Evolutionary conservation across 2,329 filamentous ascomycete species (phyloP).

Genomic region (Colletotrichum musicola): DNA sequence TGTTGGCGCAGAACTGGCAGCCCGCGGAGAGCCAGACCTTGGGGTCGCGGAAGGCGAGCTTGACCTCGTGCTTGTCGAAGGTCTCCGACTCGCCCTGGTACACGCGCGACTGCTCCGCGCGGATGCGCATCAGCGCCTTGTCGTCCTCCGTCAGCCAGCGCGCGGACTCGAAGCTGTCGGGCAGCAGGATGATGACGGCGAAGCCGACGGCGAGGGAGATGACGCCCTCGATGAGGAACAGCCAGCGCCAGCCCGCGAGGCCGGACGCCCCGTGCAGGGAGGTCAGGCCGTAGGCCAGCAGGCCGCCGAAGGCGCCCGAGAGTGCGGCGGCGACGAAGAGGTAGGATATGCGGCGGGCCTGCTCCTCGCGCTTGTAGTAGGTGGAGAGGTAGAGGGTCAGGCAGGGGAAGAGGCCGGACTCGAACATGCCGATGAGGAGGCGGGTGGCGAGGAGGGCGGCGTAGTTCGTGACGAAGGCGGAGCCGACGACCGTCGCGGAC

Average conservation of each 20-base stretch:
- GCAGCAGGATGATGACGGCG: constrained; percentile 48
- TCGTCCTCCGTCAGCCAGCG: constrained; percentile 63
- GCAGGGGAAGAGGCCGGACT: constrained; percentile 63
- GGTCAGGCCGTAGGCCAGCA: constrained; percentile 61
- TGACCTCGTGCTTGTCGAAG: constrained; percentile 64
- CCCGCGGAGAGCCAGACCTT: constrained; percentile 63
- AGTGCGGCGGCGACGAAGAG: constrained; percentile 61
- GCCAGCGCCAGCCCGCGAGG: constrained; percentile 62
- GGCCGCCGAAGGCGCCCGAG: constrained; percentile 53
- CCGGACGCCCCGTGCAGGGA: constrained; percentile 50
- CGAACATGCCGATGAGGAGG: constrained; percentile 60
- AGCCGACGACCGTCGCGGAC: constrained; percentile 61
- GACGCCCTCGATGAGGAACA: constrained; percentile 64
- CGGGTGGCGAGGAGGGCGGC: constrained; percentile 58
- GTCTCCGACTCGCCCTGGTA: constrained; percentile 61
- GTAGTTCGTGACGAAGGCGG: constrained; percentile 58
- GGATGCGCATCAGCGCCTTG: constrained; percentile 62
- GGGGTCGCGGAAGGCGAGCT: constrained; percentile 60
- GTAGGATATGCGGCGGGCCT: constrained; percentile 51
- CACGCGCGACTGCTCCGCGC: constrained; percentile 56
- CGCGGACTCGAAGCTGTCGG: constrained; percentile 59
- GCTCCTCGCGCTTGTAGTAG: constrained; percentile 52
- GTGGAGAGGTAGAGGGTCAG: constrained; percentile 54
- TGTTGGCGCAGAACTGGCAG: constrained; percentile 66
- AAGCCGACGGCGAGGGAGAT: constrained; percentile 60